Evolutionary conservation across 2,329 filamentous ascomycete species (phyloP).

Genomic region (Fusarium goolgardi): DNA sequence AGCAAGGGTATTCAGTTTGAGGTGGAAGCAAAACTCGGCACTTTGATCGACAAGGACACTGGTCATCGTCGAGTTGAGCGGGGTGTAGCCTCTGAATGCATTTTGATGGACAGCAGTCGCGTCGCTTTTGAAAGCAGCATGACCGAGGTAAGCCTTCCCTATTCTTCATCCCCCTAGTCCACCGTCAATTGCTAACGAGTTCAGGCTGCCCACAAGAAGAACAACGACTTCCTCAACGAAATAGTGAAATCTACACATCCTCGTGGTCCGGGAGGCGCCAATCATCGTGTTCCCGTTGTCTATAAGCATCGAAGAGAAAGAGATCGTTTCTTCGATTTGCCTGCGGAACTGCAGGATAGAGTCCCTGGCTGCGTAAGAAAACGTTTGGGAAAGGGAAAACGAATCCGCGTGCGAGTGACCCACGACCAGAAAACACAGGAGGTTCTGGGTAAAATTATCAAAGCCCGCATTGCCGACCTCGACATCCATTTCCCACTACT

Average conservation of each 20-base stretch:
- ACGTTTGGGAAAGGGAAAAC: constrained; percentile 64
- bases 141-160: constrained; percentile 75
- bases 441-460: constrained; percentile 86
- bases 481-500: constrained; percentile 83
- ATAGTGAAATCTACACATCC: constrained; percentile 70
- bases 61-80: constrained; percentile 76
- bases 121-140: constrained; percentile 87
- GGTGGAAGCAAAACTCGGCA: constrained; percentile 93
- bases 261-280: constrained; percentile 58
- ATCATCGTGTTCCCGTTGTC: constrained; percentile 70
- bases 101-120: constrained; percentile 70
- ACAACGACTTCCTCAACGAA: constrained; percentile 87
- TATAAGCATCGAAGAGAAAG: constrained; percentile 86
- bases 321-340: constrained; percentile 86
- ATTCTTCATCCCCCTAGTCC: background rate
- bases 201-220: constrained; percentile 80
- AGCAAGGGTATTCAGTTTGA: constrained; percentile 81
- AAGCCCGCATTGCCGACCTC: constrained; percentile 88
- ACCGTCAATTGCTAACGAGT: constrained; percentile 32
- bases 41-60: constrained; percentile 78
- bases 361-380: constrained; percentile 74
- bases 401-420: constrained; percentile 70
- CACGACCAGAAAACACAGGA: constrained; percentile 77
- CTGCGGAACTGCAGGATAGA: constrained; percentile 65
- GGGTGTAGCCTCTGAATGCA: constrained; percentile 75